phyloP scores from a whole-genome alignment of 805 yeast genomes.

The Starmera quercuum region DNA sequence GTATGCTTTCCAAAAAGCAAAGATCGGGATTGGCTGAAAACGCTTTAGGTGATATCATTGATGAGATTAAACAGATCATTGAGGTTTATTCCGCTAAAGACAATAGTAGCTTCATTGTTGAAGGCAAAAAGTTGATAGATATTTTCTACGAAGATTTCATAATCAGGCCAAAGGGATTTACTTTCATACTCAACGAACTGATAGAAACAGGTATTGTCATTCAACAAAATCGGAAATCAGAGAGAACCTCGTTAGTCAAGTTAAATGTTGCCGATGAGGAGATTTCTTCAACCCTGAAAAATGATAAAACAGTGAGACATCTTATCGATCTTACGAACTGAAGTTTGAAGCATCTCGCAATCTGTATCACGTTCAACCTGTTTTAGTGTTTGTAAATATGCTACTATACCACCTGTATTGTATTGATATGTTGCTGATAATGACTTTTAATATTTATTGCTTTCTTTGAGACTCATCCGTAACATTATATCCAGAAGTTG shows the following conservation, averaged over 20 bases:
- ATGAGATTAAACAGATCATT: slow-evolving; percentile 57
- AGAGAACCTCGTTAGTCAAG: slow-evolving; percentile 56
- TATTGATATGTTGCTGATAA: too few species aligned
- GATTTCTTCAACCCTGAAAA: slow-evolving; percentile 47
- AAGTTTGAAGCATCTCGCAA: too few species aligned
- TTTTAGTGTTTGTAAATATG: neutral
- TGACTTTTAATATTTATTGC: too few species aligned
- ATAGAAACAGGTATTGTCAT: slow-evolving; percentile 72
- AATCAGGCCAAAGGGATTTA: slow-evolving; percentile 52
- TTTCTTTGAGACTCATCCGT: too few species aligned
- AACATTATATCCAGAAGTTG: too few species aligned
- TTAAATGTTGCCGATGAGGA: slow-evolving; percentile 69
- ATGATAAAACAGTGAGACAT: slow-evolving; percentile 37
- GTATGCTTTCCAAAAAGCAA: slow-evolving; percentile 54
- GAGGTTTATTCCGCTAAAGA: slow-evolving; percentile 27
- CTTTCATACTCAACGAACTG: slow-evolving; percentile 56
- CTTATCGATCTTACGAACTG: slow-evolving; percentile 4
- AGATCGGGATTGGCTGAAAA: slow-evolving; percentile 68
- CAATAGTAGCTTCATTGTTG: slow-evolving; percentile 19
- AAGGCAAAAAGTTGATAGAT: slow-evolving; percentile 24
- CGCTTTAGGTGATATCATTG: slow-evolving; percentile 67
- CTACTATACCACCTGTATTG: too few species aligned
- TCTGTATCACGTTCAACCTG: neutral
- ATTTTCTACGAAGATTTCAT: slow-evolving; percentile 26
- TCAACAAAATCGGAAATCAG: slow-evolving; percentile 58